Evolutionary conservation across 192 early-diverging fungal species (phyloP).

Genomic region (Entomortierella beljakovae): DNA sequence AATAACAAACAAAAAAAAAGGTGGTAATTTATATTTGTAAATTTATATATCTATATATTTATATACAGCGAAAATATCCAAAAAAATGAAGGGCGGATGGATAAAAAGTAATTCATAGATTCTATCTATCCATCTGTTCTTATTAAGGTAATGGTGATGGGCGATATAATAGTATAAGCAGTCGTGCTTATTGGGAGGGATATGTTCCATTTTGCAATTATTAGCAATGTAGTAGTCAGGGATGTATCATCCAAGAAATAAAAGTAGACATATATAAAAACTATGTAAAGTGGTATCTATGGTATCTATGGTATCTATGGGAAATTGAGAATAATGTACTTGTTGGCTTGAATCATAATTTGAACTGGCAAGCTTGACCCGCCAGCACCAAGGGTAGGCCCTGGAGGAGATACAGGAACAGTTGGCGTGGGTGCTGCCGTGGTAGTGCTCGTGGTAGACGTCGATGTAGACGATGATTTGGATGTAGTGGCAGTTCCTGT

Average conservation of each 20-base stretch:
- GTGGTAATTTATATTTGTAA: neutral
- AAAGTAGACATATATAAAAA: neutral
- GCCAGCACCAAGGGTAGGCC: conserved; percentile 15
- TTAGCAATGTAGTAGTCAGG: no score
- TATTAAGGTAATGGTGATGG: no score
- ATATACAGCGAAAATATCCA: no score
- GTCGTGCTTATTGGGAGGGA: no score
- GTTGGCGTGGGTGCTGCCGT: neutral
- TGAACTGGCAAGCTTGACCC: conserved; percentile 16
- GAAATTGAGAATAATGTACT: conserved; percentile 29
- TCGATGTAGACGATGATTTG: neutral
- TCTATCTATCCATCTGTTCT: no score
- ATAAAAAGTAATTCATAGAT: no score
- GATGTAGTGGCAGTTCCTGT: conserved; percentile 6
- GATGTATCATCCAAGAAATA: neutral
- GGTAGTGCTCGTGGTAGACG: neutral
- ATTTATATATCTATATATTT: no score
- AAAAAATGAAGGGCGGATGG: no score
- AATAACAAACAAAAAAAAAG: conserved; percentile 2
- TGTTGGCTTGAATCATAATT: conserved; percentile 41
- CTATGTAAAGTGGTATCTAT: neutral
- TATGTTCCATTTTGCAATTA: no score
- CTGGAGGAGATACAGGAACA: neutral
- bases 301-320: conserved; percentile 12
- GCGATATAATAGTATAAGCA: no score